Base-by-base conservation (phyloP, 352 stramenopile species). In the Globisporangium radiosum region DNA sequence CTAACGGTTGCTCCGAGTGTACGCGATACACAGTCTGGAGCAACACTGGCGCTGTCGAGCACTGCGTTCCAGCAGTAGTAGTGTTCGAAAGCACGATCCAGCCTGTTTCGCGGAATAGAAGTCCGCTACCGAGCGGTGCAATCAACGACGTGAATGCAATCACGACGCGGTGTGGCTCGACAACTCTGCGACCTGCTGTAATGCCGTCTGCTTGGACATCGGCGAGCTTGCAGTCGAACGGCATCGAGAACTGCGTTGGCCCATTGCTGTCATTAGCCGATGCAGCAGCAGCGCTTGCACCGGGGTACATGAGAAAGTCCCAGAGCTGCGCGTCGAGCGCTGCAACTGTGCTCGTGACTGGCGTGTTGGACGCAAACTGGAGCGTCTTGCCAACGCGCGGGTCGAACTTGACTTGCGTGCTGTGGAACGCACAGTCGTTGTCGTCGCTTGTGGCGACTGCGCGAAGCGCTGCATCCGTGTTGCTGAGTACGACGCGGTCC, bases 81-180 rank as follows among this genome's bases (percentile, higher is more conserved):
- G 55, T 25, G 7, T 63, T 19, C 25, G 57, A 47, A 11, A 52
- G 17, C 14, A 64, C 40, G 7, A 59, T n/a, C 51, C 52, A 64
- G 14, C 52, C 52, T 7, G 40, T 64, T 37, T 64, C 59, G 36
- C 59, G 59, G n/a, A 59, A 59, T 3, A 53, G 5, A 13, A 64
- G 42, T 7, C 48, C 47, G 13, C 25, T 59, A 2, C 14, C 59
- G 1, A 10, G 2, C 10, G 51, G 51, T 15, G 42, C 39, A 3
- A 59, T 14, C 25, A 59, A 17, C 53, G 59, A 64, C 7, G 59
- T 45, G 38, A 55, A 58, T 37, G 49, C 17, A 37, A 56, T 7
- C 45, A 64, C 52, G 37, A 53, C 49, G 4, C 59, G 59, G 25
- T 55, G 19, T 7, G 45, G 44, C 25, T 64, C 53, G 33, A 57